Evolutionary conservation across 352 stramenopile genomes (phyloP), one percentile per base, ranked within the genome.

Genomic region (Pythium rishiriense): DNA sequence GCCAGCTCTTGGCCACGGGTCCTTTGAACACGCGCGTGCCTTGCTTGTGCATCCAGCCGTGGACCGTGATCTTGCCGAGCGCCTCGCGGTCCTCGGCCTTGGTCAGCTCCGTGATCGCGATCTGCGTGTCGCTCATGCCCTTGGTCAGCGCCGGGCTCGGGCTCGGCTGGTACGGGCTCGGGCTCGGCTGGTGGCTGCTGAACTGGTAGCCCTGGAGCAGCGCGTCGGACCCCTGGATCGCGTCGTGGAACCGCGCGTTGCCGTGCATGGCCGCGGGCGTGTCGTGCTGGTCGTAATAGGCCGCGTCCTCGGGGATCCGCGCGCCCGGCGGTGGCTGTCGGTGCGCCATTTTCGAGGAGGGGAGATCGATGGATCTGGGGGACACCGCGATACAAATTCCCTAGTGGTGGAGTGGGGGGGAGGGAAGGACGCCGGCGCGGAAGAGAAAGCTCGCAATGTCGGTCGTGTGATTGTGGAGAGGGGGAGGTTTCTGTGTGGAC

Each of bases 1-100:
- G 41, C 41, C 41, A 47, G 41, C 41, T 47, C 41, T 47, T 47
- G 41, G 41, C 41, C 19, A 47, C 41, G 3, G 41, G 41, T 8
- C 41, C 41, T 14, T 47, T 91, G 59, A 92, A 91, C 73, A 83
- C 88, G 59, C 85, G 81, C 62, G 79, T 87, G 45, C 83, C 85
- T 62, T 92, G 83, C 74, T 91, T 92, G 41, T 47, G 41, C 41
- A 47, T 47, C 41, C 41, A 47, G 19, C 41, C 41, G 41, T 47
- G 83, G 46, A 91, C 79, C 46, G 75, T 73, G 73, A 94, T 91
- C 54, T 74, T 80, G 62, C 79, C 83, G 60, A 88, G 64, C 62
- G 66, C 66, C 51, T 79, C 74, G 58, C 19, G 60, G 41, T 82
- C 74, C 5, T 79, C 72, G 55, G 66, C 68, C 60, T 90, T 90